These are phyloP conservation scores for Diplogelasinospora grovesii DNA, from an alignment of 495 filamentous ascomycete genomes.

Conservation along the genomic window DNA sequence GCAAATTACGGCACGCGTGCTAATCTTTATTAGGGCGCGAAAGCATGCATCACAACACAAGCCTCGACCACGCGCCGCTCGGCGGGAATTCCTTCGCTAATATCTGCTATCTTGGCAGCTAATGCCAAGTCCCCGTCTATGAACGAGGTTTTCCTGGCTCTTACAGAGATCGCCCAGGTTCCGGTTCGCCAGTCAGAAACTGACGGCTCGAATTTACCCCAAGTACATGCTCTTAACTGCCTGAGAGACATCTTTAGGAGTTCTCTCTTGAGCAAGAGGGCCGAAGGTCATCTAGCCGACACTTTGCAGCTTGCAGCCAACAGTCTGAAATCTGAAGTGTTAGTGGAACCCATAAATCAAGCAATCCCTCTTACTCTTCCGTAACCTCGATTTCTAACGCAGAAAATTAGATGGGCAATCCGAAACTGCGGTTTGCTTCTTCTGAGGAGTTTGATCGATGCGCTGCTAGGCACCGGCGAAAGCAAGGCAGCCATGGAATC, in stretches of 20 bases:
- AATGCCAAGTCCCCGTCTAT: constrained; percentile 43
- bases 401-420: constrained; percentile 68
- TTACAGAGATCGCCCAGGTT: constrained; percentile 49
- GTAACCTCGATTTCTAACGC: constrained; percentile 7
- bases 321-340: constrained; percentile 57
- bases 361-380: constrained; percentile 11
- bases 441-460: constrained; percentile 72
- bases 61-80: constrained; percentile 83
- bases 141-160: constrained; percentile 40
- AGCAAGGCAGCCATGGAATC: constrained; percentile 43
- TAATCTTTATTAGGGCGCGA: constrained; percentile 43
- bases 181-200: constrained; percentile 43
- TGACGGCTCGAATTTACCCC: constrained; percentile 65
- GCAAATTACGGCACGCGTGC: background rate
- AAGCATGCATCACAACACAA: constrained; percentile 59
- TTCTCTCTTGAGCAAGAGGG: constrained; percentile 54
- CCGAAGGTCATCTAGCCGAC: constrained; percentile 64
- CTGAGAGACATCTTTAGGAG: constrained; percentile 82
- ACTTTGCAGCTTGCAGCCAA: constrained; percentile 66
- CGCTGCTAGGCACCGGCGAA: constrained; percentile 61
- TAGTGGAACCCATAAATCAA: constrained; percentile 31
- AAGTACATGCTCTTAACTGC: constrained; percentile 92
- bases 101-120: constrained; percentile 66
- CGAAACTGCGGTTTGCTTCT: constrained; percentile 89
- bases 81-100: constrained; percentile 80